Percentiles rank a stretch among this genome's conserved stretches.
Conservation (phyloP, 2,329 filamentous ascomycete species). For the Tolypocladium tropicale region DNA sequence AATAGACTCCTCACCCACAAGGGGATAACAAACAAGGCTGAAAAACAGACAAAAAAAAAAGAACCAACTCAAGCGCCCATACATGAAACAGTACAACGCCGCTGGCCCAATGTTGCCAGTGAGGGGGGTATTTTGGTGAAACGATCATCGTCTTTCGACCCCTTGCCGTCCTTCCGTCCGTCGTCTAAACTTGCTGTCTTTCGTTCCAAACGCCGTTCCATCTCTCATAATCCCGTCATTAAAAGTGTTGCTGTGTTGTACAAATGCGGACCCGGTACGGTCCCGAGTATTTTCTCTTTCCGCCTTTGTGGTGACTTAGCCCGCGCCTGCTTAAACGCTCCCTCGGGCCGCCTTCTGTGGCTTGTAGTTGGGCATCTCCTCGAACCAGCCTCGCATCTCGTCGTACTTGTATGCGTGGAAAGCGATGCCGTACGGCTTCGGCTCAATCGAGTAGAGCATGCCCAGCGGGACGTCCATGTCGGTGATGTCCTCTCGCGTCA, state of each 20-base stretch:
- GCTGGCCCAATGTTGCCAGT: neutral
- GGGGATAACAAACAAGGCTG: no score
- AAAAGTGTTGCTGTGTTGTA: neutral
- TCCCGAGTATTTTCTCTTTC: neutral
- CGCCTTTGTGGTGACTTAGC: neutral
- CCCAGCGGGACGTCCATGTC: constrained; percentile 90
- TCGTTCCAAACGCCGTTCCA: neutral
- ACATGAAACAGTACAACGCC: neutral
- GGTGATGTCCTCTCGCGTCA: constrained; percentile 83
- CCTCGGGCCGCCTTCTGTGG: constrained; percentile 42
- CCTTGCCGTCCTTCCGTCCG: neutral
- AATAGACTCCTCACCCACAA: neutral
- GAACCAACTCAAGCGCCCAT: neutral
- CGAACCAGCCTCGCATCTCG: constrained; percentile 66
- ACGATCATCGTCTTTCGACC: neutral
- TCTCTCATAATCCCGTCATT: neutral
- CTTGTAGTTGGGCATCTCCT: constrained; percentile 76
- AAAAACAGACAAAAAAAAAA: neutral
- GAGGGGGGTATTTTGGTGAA: neutral
- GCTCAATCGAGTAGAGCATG: constrained; percentile 89
- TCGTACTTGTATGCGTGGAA: constrained; percentile 95
- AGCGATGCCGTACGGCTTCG: constrained; percentile 94
- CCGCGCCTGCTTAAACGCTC: constrained; percentile 11
- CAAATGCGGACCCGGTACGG: neutral
- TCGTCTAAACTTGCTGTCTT: neutral